Base-by-base conservation (phyloP, 2,329 filamentous ascomycete species). In the Sporothrix pseudoabietina region DNA sequence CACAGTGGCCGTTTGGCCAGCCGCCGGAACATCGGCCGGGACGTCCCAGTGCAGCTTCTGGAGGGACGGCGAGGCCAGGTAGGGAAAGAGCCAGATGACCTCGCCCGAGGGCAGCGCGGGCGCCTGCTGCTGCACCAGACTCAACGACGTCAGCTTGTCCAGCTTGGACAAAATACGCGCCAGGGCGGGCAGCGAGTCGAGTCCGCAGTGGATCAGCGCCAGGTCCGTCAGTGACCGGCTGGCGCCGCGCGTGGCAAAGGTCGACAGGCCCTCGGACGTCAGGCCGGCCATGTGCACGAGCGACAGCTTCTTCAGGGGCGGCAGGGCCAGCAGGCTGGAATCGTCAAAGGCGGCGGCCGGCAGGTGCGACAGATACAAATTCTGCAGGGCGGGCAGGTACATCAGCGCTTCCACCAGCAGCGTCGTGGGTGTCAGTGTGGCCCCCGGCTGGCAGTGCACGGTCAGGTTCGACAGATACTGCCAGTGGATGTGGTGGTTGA, bases 1-100 rank as follows among this genome's bases (percentile, higher is more conserved):
- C 1, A 10, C 41, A 12, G 61, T 22, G 1, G n/a, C 2, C 3
- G 9, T 35, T 2, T 35, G 35, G 35, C 35, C 41, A 6, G n/a
- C 22, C 5, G 6, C 41, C 1, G 22, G 1, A 14, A 83, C 82
- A 49, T 85, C 82, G 55, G 85, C 82, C 39, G 88, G 87, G 1
- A 93, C 86, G 77, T 91, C 89, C 89, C 89, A 91, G 80, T 91
- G 89, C 4, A 91, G 82, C 69, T 82, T 84, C 32, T 81, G 80
- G 5, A 91, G 79, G 9, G 85, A 87, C 0, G 78, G 73, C 0
- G 87, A 90, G 0, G 88, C 88, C 9, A 91, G 83, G 76, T 90
- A 91, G 0, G 89, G 89, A 80, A 89, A 90, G 75, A 91, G 85
- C 83, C 87, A 89, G 72, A 91, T 85, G 72, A 86, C 86, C 44